Percentiles rank a stretch among this genome's conserved stretches.
These are phyloP conservation scores for Phragmites australis DNA, from an alignment of 176 grass and related monocot species.

Conservation along the genomic window DNA sequence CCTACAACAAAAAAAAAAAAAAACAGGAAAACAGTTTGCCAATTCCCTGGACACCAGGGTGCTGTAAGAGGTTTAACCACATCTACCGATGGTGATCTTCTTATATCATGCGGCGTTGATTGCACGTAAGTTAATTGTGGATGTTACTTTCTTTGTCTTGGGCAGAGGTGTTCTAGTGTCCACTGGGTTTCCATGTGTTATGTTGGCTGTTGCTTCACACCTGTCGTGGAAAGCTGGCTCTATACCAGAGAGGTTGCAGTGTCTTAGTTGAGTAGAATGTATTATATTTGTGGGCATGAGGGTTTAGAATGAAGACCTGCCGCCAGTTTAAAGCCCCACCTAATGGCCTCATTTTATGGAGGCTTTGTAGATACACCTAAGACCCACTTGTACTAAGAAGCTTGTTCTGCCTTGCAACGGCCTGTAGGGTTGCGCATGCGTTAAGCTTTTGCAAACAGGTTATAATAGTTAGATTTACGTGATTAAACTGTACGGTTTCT, in stretches of 20 bases:
- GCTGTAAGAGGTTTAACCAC: constrained; percentile 76
- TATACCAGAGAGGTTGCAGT: not conserved
- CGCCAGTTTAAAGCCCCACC: not conserved
- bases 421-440: not conserved
- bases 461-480: not conserved
- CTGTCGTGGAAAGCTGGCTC: too few species aligned
- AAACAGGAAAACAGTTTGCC: constrained; percentile 83
- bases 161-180: not conserved
- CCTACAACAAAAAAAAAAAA: constrained; percentile 29
- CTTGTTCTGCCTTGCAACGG: not conserved
- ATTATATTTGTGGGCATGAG: not conserved
- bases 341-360: not conserved
- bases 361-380: constrained; percentile 3
- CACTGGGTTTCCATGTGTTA: not conserved
- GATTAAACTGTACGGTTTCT: not conserved
- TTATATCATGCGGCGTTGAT: constrained; percentile 89
- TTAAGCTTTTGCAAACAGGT: not conserved
- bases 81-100: constrained; percentile 86
- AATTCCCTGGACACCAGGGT: constrained; percentile 91
- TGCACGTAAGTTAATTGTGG: constrained; percentile 70
- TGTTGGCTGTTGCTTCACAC: not conserved
- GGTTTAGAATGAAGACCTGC: constrained; percentile 10
- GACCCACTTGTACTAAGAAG: constrained; percentile 18
- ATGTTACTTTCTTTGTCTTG: constrained; percentile 12
- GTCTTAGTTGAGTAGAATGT: constrained; percentile 13